phyloP scores from a whole-genome alignment of 345 rosid species.

The Orychophragmus violaceus region DNA sequence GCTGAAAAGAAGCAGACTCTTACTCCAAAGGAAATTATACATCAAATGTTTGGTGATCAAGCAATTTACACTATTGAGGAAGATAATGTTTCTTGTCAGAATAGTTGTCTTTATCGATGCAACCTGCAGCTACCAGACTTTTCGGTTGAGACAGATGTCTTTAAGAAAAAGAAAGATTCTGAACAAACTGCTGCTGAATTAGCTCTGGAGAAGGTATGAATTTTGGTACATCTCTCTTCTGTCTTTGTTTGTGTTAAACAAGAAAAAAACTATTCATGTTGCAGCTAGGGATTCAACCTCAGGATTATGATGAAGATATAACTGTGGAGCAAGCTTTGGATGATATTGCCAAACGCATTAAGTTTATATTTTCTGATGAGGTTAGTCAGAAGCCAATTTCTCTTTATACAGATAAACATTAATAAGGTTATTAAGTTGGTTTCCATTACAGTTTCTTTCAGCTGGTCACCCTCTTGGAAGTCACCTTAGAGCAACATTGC shows the following conservation, averaged over 20 bases:
- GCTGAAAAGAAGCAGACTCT: conserved; percentile 31
- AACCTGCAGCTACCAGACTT: conserved; percentile 65
- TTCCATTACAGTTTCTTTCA: conserved; percentile 50
- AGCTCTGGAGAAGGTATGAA: conserved; percentile 58
- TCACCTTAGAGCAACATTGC: conserved; percentile 60
- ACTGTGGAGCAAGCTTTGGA: conserved; percentile 52
- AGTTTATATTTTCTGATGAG: conserved; percentile 51
- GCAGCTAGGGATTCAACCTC: conserved; percentile 60
- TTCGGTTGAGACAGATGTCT: conserved; percentile 48
- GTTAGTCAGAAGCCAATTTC: too few species aligned
- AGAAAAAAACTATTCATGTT: conserved; percentile 11
- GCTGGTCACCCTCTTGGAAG: conserved; percentile 58
- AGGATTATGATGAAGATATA: conserved; percentile 28
- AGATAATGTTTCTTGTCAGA: conserved; percentile 42
- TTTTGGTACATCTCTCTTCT: background rate
- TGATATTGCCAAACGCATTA: conserved; percentile 31
- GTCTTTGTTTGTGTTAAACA: too few species aligned
- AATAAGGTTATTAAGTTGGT: conserved; percentile 8
- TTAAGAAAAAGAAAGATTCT: conserved; percentile 63
- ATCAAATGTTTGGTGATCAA: conserved; percentile 52
- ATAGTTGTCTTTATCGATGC: conserved; percentile 56
- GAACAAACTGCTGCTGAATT: conserved; percentile 79
- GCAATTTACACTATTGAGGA: conserved; percentile 63
- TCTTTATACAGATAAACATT: background rate
- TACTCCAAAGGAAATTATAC: conserved; percentile 67